Conservation (phyloP, 306 rosid genomes). For the Mimosa pudica region DNA sequence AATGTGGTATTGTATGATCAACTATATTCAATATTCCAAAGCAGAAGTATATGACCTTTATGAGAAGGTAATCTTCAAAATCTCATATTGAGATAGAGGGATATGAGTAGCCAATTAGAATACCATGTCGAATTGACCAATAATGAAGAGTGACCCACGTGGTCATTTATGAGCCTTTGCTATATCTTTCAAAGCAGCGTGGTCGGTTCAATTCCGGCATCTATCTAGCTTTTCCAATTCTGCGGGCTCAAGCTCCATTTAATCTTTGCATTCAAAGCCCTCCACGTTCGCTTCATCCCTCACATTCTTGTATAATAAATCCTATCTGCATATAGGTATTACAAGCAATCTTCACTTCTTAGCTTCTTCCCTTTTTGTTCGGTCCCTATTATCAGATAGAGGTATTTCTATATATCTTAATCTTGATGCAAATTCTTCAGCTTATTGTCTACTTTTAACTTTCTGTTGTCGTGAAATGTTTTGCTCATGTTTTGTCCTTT, state of each 20-base stretch:
- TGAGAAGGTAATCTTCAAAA: not conserved
- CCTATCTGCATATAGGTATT: not conserved
- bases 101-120: not conserved
- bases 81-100: slow-evolving; percentile 43
- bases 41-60: too few species aligned
- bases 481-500: not conserved
- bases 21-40: not conserved
- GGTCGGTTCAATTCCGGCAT: slow-evolving; percentile 96
- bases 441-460: not conserved
- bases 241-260: slow-evolving; percentile 39
- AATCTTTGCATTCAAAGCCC: too few species aligned
- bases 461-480: not conserved
- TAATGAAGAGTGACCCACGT: slow-evolving; percentile 57
- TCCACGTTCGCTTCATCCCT: slow-evolving; percentile 7
- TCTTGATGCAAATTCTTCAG: slow-evolving; percentile 14
- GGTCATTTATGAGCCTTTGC: slow-evolving; percentile 61
- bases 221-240: slow-evolving; percentile 66
- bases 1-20: not conserved
- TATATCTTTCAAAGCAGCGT: slow-evolving; percentile 66
- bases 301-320: slow-evolving; percentile 5
- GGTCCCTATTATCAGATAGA: slow-evolving; percentile 1
- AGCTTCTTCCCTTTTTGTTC: not conserved
- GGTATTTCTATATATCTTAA: slow-evolving; percentile 18
- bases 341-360: not conserved
- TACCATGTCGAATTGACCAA: slow-evolving; percentile 47